These are phyloP conservation scores for Aspergillus chevalieri DNA, from an alignment of 2,329 filamentous ascomycete species.

Conservation along the genomic window DNA sequence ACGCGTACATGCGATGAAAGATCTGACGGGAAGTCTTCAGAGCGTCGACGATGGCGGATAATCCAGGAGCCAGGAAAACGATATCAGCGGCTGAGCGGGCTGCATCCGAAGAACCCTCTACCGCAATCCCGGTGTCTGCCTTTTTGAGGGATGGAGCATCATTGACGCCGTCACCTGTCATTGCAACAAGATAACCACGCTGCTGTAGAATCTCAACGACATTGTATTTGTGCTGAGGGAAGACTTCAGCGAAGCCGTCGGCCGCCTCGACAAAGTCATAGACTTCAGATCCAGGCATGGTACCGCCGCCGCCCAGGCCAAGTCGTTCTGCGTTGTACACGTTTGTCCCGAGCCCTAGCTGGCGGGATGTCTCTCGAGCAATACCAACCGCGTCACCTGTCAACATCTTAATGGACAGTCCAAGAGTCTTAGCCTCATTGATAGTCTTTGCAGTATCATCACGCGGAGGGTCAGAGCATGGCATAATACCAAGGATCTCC, in stretches of 20 bases:
- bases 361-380: constrained; percentile 82
- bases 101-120: constrained; percentile 86
- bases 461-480: constrained; percentile 84
- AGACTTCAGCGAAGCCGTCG: constrained; percentile 90
- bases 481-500: constrained; percentile 94
- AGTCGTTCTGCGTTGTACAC: constrained; percentile 91
- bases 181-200: constrained; percentile 87
- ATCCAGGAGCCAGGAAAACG: constrained; percentile 84
- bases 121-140: constrained; percentile 92
- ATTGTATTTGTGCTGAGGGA: constrained; percentile 92
- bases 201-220: constrained; percentile 91
- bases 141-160: constrained; percentile 89
- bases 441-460: constrained; percentile 87
- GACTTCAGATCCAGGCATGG: constrained; percentile 88
- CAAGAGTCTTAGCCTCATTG: constrained; percentile 79
- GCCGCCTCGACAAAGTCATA: constrained; percentile 95
- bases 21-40: constrained; percentile 91
- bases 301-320: constrained; percentile 80
- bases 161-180: constrained; percentile 96
- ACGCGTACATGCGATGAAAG: constrained; percentile 95
- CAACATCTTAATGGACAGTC: constrained; percentile 92
- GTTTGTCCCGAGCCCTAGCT: constrained; percentile 86
- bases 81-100: constrained; percentile 89
- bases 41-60: constrained; percentile 87
- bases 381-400: constrained; percentile 93